phyloP scores from a whole-genome alignment of 2,329 filamentous ascomycete genomes.

The Cladophialophora carrionii region DNA sequence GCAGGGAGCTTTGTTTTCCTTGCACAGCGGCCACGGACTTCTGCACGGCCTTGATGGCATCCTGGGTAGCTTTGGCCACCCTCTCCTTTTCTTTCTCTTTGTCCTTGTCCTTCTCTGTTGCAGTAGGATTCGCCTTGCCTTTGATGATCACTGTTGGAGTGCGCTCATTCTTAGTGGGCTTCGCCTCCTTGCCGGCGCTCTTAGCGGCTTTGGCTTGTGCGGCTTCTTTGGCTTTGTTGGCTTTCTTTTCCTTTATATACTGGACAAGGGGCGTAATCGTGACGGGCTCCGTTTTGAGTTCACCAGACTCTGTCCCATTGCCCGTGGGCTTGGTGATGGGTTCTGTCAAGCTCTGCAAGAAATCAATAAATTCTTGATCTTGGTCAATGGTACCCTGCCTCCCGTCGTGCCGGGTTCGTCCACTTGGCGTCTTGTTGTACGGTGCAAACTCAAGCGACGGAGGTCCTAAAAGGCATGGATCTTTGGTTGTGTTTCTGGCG shows the following conservation, averaged over 20 bases:
- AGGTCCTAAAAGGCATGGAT: slow-evolving; percentile 72
- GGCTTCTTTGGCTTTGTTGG: slow-evolving; percentile 63
- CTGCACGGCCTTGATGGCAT: slow-evolving; percentile 63
- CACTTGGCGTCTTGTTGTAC: slow-evolving; percentile 79
- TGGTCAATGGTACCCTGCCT: slow-evolving; percentile 95
- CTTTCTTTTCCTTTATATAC: slow-evolving; percentile 88
- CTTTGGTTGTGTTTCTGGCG: slow-evolving; percentile 73
- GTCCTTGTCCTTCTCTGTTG: slow-evolving; percentile 15
- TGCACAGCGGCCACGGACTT: slow-evolving; percentile 48
- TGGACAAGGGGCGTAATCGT: slow-evolving; percentile 88
- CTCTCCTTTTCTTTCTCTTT: slow-evolving; percentile 23
- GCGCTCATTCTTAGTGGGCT: slow-evolving; percentile 49
- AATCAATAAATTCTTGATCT: slow-evolving; percentile 92
- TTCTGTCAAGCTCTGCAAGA: slow-evolving; percentile 84
- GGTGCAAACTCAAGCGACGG: slow-evolving; percentile 80
- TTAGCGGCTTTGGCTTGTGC: slow-evolving; percentile 45
- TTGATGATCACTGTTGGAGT: slow-evolving; percentile 45
- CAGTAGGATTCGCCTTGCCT: slow-evolving; percentile 27
- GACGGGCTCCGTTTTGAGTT: slow-evolving; percentile 63
- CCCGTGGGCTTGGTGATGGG: slow-evolving; percentile 60
- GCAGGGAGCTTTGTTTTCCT: slow-evolving; percentile 39
- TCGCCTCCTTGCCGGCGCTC: slow-evolving; percentile 68
- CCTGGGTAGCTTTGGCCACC: slow-evolving; percentile 63
- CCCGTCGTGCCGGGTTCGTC: slow-evolving; percentile 74
- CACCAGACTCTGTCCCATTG: slow-evolving; percentile 55